A percentile compares a stretch with the other conserved stretches of the same genome.
phyloP scores from a whole-genome alignment of 495 filamentous ascomycete species.

The Friedmanniomyces endolithicus region DNA sequence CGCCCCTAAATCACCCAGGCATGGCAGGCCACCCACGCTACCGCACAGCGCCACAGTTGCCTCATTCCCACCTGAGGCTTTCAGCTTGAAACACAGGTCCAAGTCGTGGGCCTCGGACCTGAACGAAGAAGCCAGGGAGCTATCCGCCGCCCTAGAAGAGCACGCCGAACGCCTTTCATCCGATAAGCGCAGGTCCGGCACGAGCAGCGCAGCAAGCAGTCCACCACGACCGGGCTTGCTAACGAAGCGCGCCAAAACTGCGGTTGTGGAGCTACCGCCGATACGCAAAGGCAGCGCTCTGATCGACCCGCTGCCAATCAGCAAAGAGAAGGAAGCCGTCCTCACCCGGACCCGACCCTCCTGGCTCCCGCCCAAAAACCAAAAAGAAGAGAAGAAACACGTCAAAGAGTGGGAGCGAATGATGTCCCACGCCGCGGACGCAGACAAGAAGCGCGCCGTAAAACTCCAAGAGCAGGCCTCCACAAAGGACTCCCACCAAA shows the following conservation, averaged over 20 bases:
- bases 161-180: constrained; percentile 50
- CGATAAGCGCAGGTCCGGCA: constrained; percentile 8
- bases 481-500: constrained; percentile 55
- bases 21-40: constrained; percentile 11
- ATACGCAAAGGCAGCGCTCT: constrained; percentile 78
- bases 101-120: constrained; percentile 80
- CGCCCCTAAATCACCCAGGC: constrained; percentile 11
- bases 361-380: constrained; percentile 91
- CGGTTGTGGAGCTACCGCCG: constrained; percentile 61
- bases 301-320: constrained; percentile 90
- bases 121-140: constrained; percentile 70
- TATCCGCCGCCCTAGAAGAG: constrained; percentile 80
- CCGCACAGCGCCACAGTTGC: constrained; percentile 13
- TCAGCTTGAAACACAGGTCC: constrained; percentile 36
- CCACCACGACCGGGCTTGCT: constrained; percentile 33
- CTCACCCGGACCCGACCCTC: constrained; percentile 81
- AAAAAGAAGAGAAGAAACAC: constrained; percentile 83
- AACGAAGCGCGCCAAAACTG: constrained; percentile 36
- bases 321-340: constrained; percentile 91
- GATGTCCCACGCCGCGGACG: constrained; percentile 71
- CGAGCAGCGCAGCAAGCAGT: constrained; percentile 23
- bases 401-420: constrained; percentile 85
- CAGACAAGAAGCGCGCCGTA: constrained; percentile 40
- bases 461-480: constrained; percentile 39
- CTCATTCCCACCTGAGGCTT: not conserved